Evolutionary conservation across 805 yeast genomes (phyloP).

Genomic region (Ogataea corticis): DNA sequence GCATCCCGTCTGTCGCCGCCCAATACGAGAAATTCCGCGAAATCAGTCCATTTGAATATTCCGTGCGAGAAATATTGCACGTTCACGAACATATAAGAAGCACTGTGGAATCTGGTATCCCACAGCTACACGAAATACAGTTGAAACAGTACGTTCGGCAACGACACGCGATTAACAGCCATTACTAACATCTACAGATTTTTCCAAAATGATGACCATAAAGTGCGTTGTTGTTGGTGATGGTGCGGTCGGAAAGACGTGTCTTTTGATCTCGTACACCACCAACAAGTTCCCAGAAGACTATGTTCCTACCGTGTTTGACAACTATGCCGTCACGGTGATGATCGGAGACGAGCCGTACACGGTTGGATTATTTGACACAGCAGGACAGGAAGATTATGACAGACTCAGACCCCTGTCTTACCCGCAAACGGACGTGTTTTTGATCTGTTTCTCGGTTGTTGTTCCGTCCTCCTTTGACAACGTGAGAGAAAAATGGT

Average conservation of each 20-base stretch:
- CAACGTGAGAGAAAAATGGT: slow-evolving; percentile 97
- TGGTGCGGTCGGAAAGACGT: slow-evolving; percentile 99
- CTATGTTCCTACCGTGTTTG: slow-evolving; percentile 98
- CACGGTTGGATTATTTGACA: slow-evolving; percentile 95
- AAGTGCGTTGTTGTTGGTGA: slow-evolving; percentile 99
- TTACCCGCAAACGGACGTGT: slow-evolving; percentile 96
- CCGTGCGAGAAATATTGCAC: too few relatives aligned
- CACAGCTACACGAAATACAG: slow-evolving; percentile 4
- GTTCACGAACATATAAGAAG: background rate
- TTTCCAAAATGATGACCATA: slow-evolving; percentile 51
- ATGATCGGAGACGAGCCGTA: slow-evolving; percentile 98
- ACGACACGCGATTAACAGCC: too few relatives aligned
- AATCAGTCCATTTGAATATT: background rate
- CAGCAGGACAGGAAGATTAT: slow-evolving; percentile 99
- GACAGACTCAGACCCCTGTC: slow-evolving; percentile 95
- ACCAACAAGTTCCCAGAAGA: slow-evolving; percentile 97
- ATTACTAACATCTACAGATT: too few relatives aligned
- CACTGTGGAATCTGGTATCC: slow-evolving; percentile 7
- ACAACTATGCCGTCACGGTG: slow-evolving; percentile 90
- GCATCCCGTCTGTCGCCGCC: background rate
- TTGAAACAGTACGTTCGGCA: background rate
- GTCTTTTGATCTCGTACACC: slow-evolving; percentile 92
- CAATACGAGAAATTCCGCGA: background rate
- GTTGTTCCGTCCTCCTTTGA: slow-evolving; percentile 97
- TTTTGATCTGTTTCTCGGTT: slow-evolving; percentile 92